Base-by-base conservation (phyloP, 768 basidiomycete genomes). In the Agrocybe chaxingu region DNA sequence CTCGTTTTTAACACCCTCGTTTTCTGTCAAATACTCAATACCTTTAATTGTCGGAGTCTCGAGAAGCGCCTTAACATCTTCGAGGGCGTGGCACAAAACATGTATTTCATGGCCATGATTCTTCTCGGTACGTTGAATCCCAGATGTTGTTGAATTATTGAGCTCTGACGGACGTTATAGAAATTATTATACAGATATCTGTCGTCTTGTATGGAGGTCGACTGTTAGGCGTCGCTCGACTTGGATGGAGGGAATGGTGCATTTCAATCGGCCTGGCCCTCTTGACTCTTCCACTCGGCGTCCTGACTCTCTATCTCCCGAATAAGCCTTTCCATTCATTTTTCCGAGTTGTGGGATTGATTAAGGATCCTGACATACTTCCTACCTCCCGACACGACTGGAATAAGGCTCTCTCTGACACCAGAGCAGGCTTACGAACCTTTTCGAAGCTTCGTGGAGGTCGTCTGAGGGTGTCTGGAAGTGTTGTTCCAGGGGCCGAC, bases 1-100 rank as follows among this genome's bases (percentile, higher is more conserved):
- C 73, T 98, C 12, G 92, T 98, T 31, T 99, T 99, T 82, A 99
- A 98, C 61, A 80, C 85, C n/a, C 98, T 98, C 61, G 96, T 98
- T 42, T 98, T 98, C 64, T 90, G 91, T 29, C 97, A 98, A 67
- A 94, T 99, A 58, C 94, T 89, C 79, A 97, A 95, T 70, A 93
- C 92, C 37, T 66, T 98, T 67, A 99, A 98, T 64, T 92, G 89
- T 58, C 78, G 97, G 47, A 77, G 92, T 34, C 74, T 98, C 41
- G 95, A 98, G 60, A 82, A 79, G 51, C 80, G 82, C 43, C 75
- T 94, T 51, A 98, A 99, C 68, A 81, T 98, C 52, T 92, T 98
- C 60, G 84, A 87, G 54, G 92, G 92, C 36, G 78, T 98, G 29
- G 58, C 70, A 35, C 75, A 70, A 42, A 99, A 99, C 65, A 79